Evolutionary conservation across 805 yeast genomes (phyloP), one percentile per base, ranked within the genome.

Genomic region (Kodamaea kaohsiungensis): DNA sequence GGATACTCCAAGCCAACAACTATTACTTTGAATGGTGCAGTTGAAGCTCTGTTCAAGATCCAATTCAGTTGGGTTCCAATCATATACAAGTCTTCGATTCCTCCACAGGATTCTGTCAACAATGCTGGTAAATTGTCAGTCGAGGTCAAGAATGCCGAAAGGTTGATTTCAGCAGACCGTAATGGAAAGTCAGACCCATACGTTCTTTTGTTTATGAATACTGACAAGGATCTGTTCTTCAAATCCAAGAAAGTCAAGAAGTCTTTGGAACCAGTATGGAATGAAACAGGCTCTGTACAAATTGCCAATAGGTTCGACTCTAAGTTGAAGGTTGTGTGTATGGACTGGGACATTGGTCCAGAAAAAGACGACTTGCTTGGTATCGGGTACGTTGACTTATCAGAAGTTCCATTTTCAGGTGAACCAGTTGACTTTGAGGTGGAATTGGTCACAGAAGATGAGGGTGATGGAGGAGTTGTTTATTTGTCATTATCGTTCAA

Each of bases 101-200:
- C 96, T 53, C 82, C 84, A 15, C 78, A 81, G 39, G 99, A 95
- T 70, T 77, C 88, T 43, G 82, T 86, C 58, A 81, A 86, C 48
- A 88, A 91, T 68, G 78, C 85, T 54, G 99, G 99, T 67, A 75
- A 73, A 27, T 70, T 93, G 60, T 78, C 77, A 18, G 78, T 91
- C 37, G 83, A 80, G 30, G 77, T 89, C 3, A 59, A 85, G 46
- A 76, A 78, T 48, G 98, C 95, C 2, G 79, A 79, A 13, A 82
- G 82, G 50, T 78, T 95, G 55, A 83, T 87, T 40, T 80, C 97
- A 12, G 96, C 92, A n/a, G 99, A 95, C 71, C 77, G 89, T 30
- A 87, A 87, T 61, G 98, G 98, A 49, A 88, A 88, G 67, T 90
- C 97, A 2, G 99, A 95, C 72, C 99, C 99, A 53, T 93, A 85